These are phyloP conservation scores for Penicillium macrosclerotiorum DNA, from an alignment of 495 filamentous ascomycete species.

Conservation along the genomic window DNA sequence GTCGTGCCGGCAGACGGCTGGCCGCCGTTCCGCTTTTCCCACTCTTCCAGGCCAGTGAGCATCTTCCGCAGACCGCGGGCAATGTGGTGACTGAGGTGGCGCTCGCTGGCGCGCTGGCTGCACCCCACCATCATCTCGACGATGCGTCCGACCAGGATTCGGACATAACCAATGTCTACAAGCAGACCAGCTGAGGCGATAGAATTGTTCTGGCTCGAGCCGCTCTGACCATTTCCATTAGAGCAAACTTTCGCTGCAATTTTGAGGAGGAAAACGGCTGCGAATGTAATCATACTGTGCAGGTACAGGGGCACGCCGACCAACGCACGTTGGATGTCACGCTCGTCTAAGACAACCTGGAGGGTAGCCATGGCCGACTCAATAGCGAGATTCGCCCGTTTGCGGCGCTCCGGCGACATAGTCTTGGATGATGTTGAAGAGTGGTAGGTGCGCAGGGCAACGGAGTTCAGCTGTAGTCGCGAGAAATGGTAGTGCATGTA, in stretches of 20 bases:
- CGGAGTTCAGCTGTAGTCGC: conserved; percentile 56
- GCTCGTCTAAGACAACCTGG: conserved; percentile 46
- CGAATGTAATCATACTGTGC: conserved; percentile 58
- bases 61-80: conserved; percentile 52
- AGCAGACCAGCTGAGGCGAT: conserved; percentile 43
- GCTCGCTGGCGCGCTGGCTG: conserved; percentile 49
- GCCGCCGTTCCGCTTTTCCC: conserved; percentile 40
- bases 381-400: conserved; percentile 53
- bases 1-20: conserved; percentile 19
- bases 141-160: conserved; percentile 42
- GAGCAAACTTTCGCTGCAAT: conserved; percentile 47
- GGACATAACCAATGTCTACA: conserved; percentile 44
- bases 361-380: conserved; percentile 52
- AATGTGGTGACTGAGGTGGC: conserved; percentile 54
- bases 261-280: conserved; percentile 54
- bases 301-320: conserved; percentile 54
- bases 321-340: conserved; percentile 49
- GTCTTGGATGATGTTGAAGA: conserved; percentile 45
- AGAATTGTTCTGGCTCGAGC: conserved; percentile 36
- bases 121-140: conserved; percentile 49
- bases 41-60: conserved; percentile 47
- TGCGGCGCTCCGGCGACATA: conserved; percentile 51
- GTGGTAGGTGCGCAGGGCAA: conserved; percentile 55
- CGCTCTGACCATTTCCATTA: conserved; percentile 20
- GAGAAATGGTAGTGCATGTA: conserved; percentile 54